Evolutionary conservation across 495 filamentous ascomycete species (phyloP).

Genomic region (Daldinia childiae): DNA sequence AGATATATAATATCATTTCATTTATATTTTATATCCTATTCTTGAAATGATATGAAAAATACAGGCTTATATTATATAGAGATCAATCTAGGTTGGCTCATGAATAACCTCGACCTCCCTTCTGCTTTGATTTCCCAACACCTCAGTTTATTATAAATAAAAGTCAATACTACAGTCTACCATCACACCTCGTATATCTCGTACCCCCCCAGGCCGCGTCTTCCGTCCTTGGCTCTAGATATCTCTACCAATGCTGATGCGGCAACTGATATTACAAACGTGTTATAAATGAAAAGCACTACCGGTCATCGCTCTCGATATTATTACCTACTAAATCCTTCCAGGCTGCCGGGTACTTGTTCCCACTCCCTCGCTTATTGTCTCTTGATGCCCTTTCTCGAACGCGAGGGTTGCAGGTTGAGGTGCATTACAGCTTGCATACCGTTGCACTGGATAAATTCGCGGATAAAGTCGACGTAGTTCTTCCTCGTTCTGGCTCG

Average conservation of each 20-base stretch:
- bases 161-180: neutral
- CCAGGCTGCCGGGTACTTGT: conserved; percentile 35
- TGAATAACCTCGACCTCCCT: neutral
- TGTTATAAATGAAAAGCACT: conserved; percentile 35
- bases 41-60: neutral
- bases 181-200: conserved; percentile 8
- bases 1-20: neutral
- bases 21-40: neutral
- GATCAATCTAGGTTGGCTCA: neutral
- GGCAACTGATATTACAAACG: conserved; percentile 20
- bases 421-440: conserved; percentile 38
- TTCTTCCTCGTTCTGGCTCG: conserved; percentile 36
- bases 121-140: neutral
- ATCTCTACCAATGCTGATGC: conserved; percentile 13
- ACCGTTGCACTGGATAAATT: conserved; percentile 42
- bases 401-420: conserved; percentile 24
- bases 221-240: conserved; percentile 8
- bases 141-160: neutral
- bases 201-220: neutral
- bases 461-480: conserved; percentile 35
- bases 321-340: conserved; percentile 39
- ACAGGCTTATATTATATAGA: neutral
- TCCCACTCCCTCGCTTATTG: conserved; percentile 16
- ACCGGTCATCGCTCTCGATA: conserved; percentile 19
- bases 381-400: conserved; percentile 18